Percentiles rank a stretch among this genome's conserved stretches.
Conservation (phyloP, 352 stramenopile genomes). For the Phytophthora nicotianae region DNA sequence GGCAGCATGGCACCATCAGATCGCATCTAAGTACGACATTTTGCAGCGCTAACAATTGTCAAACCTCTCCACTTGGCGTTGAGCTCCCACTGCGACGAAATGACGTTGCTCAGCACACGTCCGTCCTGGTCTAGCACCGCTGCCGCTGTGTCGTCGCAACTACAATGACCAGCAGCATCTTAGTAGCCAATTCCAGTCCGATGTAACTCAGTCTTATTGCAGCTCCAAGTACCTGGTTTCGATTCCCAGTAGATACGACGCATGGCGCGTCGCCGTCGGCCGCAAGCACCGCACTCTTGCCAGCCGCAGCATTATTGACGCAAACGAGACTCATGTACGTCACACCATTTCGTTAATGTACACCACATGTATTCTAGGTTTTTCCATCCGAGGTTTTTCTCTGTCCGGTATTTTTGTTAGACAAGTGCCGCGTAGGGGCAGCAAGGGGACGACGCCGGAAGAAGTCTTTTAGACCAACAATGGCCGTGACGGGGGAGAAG, state of each 20-base stretch:
- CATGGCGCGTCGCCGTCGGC: constrained; percentile 16
- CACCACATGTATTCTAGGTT: constrained; percentile 2
- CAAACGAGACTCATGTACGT: background rate
- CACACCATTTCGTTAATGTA: background rate
- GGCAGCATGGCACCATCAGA: background rate
- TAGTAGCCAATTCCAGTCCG: background rate
- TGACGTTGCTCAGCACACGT: constrained; percentile 91
- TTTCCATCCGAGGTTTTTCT: constrained; percentile 14
- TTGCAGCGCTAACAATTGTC: background rate
- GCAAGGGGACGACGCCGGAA: constrained; percentile 14
- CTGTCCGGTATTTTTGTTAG: constrained; percentile 20
- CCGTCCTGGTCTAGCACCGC: constrained; percentile 92
- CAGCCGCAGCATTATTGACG: constrained; percentile 12
- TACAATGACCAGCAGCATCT: constrained; percentile 25
- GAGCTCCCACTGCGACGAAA: constrained; percentile 94
- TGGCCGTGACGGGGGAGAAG: constrained; percentile 42
- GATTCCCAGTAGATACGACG: constrained; percentile 92
- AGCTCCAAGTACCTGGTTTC: constrained; percentile 77
- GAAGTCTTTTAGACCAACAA: constrained; percentile 9
- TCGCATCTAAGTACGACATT: constrained; percentile 5
- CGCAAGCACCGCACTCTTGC: background rate
- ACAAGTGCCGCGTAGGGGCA: constrained; percentile 9
- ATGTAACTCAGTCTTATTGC: background rate
- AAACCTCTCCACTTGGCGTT: constrained; percentile 85
- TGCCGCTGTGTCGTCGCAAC: constrained; percentile 94